Percentiles rank a stretch among this genome's conserved stretches.
phyloP scores from a whole-genome alignment of 495 filamentous ascomycete species.

The Sporormia fimetaria region DNA sequence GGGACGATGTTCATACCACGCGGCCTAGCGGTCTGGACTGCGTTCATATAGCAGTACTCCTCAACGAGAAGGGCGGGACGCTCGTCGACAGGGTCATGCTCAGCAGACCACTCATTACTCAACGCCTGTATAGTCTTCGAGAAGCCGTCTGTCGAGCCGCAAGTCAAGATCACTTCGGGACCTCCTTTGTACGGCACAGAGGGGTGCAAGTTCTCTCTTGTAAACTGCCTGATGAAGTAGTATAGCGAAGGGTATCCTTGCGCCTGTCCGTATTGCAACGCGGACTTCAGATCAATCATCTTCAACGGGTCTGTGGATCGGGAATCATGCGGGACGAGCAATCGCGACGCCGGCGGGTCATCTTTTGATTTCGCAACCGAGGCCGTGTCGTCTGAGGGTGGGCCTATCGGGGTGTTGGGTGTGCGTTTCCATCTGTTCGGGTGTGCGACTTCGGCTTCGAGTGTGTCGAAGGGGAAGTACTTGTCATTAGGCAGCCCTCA shows the following conservation, averaged over 20 bases:
- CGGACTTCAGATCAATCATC: conserved; percentile 69
- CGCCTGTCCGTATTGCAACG: conserved; percentile 75
- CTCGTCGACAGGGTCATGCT: conserved; percentile 51
- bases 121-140: conserved; percentile 62
- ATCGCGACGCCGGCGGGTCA: conserved; percentile 35
- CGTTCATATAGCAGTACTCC: conserved; percentile 65
- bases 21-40: conserved; percentile 53
- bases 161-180: conserved; percentile 64
- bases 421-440: conserved; percentile 62
- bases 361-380: conserved; percentile 21
- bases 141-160: conserved; percentile 77
- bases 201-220: conserved; percentile 63
- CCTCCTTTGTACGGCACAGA: conserved; percentile 67
- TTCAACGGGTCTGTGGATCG: conserved; percentile 41
- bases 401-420: conserved; percentile 43
- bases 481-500: conserved; percentile 64
- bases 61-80: conserved; percentile 65
- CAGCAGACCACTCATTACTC: conserved; percentile 59
- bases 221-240: conserved; percentile 66
- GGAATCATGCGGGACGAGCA: conserved; percentile 60
- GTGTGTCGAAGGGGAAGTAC: conserved; percentile 84
- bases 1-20: conserved; percentile 59
- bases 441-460: conserved; percentile 66
- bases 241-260: conserved; percentile 66
- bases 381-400: conserved; percentile 26